Conservation (phyloP, 306 rosid genomes). For the Lathyrus tuberosus region DNA sequence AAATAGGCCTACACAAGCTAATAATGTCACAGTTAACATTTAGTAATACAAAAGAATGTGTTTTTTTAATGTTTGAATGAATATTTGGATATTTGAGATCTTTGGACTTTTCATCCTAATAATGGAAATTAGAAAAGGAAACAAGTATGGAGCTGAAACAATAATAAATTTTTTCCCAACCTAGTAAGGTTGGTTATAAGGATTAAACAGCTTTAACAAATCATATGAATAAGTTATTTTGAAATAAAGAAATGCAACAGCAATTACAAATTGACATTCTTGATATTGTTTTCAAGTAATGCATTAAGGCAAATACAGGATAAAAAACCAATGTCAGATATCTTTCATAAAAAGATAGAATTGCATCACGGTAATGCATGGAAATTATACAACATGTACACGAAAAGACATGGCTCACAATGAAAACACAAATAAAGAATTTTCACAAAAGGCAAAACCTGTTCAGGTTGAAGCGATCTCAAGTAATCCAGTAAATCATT, state of each 20-base stretch:
- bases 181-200: not conserved
- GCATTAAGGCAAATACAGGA: not conserved
- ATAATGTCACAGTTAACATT: slow-evolving; percentile 6
- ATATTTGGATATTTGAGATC: slow-evolving; percentile 2
- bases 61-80: slow-evolving; percentile 13
- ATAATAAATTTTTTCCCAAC: not conserved
- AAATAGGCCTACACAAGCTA: slow-evolving; percentile 4
- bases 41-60: slow-evolving; percentile 14
- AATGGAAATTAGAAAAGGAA: slow-evolving; percentile 20
- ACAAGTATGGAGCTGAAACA: not conserved
- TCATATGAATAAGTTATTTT: slow-evolving; percentile 5
- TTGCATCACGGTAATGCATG: slow-evolving; percentile 3
- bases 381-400: slow-evolving; percentile 10
- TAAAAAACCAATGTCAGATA: slow-evolving; percentile 29
- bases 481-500: slow-evolving; percentile 90
- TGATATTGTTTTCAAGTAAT: not conserved
- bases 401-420: not conserved
- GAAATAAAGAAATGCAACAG: slow-evolving; percentile 17
- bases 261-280: not conserved
- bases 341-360: not conserved
- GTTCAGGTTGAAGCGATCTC: slow-evolving; percentile 92
- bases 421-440: slow-evolving; percentile 7
- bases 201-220: slow-evolving; percentile 20
- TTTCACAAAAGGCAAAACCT: slow-evolving; percentile 53
- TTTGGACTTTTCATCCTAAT: slow-evolving; percentile 17